Percentiles rank a stretch among this genome's conserved stretches.
These are phyloP conservation scores for Monosporozyma aerobia DNA, from an alignment of 805 yeast genomes.

Conservation along the genomic window DNA sequence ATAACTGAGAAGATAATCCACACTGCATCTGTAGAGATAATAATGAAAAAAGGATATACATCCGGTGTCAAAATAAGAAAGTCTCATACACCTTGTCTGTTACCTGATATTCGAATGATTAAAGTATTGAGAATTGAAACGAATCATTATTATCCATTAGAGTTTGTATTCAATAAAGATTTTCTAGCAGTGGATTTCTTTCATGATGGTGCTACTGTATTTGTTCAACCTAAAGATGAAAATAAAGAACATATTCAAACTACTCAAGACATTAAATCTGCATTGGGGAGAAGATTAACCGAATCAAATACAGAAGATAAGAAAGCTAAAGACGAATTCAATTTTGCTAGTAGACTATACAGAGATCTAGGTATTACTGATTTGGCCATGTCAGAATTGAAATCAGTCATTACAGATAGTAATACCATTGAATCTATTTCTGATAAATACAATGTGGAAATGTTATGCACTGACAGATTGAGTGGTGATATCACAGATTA, in stretches of 20 bases:
- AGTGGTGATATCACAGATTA: slow-evolving; percentile 18
- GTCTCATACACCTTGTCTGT: slow-evolving; percentile 52
- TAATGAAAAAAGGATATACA: slow-evolving; percentile 23
- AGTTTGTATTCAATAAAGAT: slow-evolving; percentile 30
- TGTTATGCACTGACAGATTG: slow-evolving; percentile 18
- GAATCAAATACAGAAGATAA: neutral
- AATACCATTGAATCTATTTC: slow-evolving; percentile 2
- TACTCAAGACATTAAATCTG: slow-evolving; percentile 8
- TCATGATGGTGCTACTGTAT: slow-evolving; percentile 21
- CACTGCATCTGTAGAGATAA: slow-evolving; percentile 33
- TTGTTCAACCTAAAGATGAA: slow-evolving; percentile 15
- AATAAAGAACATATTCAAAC: slow-evolving; percentile 1
- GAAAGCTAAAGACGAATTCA: neutral
- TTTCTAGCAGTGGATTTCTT: slow-evolving; percentile 21
- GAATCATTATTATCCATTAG: slow-evolving; percentile 43
- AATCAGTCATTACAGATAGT: slow-evolving; percentile 1
- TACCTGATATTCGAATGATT: slow-evolving; percentile 52
- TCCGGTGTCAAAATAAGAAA: slow-evolving; percentile 32
- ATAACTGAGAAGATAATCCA: slow-evolving; percentile 48
- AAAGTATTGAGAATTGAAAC: slow-evolving; percentile 38
- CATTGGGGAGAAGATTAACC: slow-evolving; percentile 9
- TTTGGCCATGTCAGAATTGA: slow-evolving; percentile 14
- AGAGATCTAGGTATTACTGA: slow-evolving; percentile 9
- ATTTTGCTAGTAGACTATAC: slow-evolving; percentile 3
- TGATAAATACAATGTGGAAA: slow-evolving; percentile 12